Conservation (phyloP, 352 stramenopile species). For the Phytophthora constricta region DNA sequence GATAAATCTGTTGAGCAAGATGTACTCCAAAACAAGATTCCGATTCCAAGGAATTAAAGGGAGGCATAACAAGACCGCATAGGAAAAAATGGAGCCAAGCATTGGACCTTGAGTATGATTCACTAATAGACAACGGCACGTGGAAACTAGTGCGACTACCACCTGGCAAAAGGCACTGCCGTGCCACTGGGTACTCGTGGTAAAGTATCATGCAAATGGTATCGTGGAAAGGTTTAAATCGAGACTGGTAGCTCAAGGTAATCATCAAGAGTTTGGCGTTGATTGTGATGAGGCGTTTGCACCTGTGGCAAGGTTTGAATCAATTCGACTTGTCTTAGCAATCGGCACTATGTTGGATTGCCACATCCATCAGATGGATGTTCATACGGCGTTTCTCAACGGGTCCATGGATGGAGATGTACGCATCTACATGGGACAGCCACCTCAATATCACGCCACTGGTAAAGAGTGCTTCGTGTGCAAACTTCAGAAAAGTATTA, state of each 20-base stretch:
- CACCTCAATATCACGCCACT: conserved; percentile 1
- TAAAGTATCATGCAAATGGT: conserved; percentile 20
- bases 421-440: conserved; percentile 21
- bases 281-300: too few species aligned
- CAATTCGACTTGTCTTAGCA: too few species aligned
- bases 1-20: conserved; percentile 7
- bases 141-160: not conserved
- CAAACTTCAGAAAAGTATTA: too few species aligned
- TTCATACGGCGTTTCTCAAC: too few species aligned
- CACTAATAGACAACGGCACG: conserved; percentile 9
- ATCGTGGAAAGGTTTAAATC: conserved; percentile 19
- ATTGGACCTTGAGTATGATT: conserved; percentile 12
- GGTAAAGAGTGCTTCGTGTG: conserved; percentile 14
- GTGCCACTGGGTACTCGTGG: conserved; percentile 13
- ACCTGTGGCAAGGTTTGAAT: too few species aligned
- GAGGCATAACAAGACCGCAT: conserved; percentile 6
- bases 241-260: conserved; percentile 14
- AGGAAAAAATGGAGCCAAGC: conserved; percentile 6
- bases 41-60: conserved; percentile 3
- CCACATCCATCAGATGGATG: too few species aligned
- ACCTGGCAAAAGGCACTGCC: conserved; percentile 9
- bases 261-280: conserved; percentile 21
- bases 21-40: conserved; percentile 8
- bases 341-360: too few species aligned
- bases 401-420: conserved; percentile 19